Conservation (phyloP, 2,329 filamentous ascomycete species). For the Phialophora expanda region DNA sequence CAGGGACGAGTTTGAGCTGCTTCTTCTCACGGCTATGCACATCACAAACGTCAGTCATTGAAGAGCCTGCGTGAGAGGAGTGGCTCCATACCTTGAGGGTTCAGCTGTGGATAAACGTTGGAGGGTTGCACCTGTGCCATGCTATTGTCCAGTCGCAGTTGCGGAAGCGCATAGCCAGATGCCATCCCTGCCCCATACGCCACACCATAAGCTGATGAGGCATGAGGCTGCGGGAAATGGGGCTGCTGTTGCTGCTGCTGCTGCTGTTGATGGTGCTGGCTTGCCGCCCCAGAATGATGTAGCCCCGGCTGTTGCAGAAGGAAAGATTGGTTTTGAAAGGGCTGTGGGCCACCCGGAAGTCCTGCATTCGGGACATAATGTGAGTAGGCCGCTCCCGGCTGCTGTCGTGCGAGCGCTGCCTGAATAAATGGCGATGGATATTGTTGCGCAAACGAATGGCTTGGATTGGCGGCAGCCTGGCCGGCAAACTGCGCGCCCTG, state of each 20-base stretch:
- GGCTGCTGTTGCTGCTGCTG: conserved; percentile 24
- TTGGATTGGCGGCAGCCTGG: conserved; percentile 36
- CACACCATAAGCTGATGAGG: conserved; percentile 12
- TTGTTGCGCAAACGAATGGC: conserved; percentile 33
- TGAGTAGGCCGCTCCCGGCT: conserved; percentile 27
- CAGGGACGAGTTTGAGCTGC: conserved; percentile 39
- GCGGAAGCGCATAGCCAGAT: conserved; percentile 32
- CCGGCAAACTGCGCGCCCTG: conserved; percentile 40
- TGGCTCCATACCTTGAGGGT: conserved; percentile 29
- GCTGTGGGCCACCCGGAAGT: conserved; percentile 11
- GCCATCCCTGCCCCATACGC: conserved; percentile 23
- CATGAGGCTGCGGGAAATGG: conserved; percentile 26
- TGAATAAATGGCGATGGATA: conserved; percentile 39
- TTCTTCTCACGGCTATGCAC: conserved; percentile 29
- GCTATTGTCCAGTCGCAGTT: conserved; percentile 32
- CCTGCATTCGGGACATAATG: conserved; percentile 21
- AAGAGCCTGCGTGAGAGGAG: too few relatives aligned
- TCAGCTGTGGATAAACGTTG: conserved; percentile 26
- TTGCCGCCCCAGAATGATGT: conserved; percentile 13
- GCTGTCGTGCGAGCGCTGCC: conserved; percentile 28
- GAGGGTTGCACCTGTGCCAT: conserved; percentile 19
- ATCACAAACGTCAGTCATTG: conserved; percentile 18
- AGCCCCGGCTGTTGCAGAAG: conserved; percentile 30
- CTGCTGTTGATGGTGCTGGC: conserved; percentile 22
- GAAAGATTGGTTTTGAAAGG: conserved; percentile 25